Evolutionary conservation across 2,329 filamentous ascomycete species (phyloP), one percentile per base, ranked within the genome.

Genomic region (Pseudogymnoascus sp.): DNA sequence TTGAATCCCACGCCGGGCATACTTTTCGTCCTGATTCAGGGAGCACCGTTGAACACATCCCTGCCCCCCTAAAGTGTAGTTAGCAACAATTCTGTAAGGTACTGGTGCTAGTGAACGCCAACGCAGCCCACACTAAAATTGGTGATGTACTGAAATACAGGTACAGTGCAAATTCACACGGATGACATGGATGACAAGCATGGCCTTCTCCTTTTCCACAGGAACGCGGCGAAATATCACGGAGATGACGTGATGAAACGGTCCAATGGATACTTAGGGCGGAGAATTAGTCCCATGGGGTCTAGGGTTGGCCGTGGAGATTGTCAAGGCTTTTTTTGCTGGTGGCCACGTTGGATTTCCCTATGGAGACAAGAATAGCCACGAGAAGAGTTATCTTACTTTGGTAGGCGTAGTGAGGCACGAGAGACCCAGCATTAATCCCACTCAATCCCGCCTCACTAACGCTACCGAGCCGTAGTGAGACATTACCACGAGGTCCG

Each of bases 241-340:
- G 28, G 49, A 55, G 49, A 55, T 55, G 49, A 55, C 49, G 49
- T 55, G 49, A 55, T 55, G 28, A 35, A 55, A 55, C 49, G 49
- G 49, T 55, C 49, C 49, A 55, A 55, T 55, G 28, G 49, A 55
- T 55, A 55, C 49, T 33, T 55, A 4, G 49, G 28, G 49, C 28
- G 49, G 49, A 55, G 49, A 33, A 55, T 21, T 55, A 28, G 28
- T 33, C 49, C 12, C 49, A 33, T 55, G 28, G 28, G 25, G 49
- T 16, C 49, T 55, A 55, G 49, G 49, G 49, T 31, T 33, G 9
- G 28, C 49, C 16, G 7, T 55, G 49, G 49, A 55, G 49, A 55
- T 55, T 55, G 49, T 43, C 16, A 18, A 43, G 25, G 16, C 18
- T 33, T 55, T 55, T 55, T 55, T 33, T 33, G 18, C n/a, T 55